phyloP scores from a whole-genome alignment of 225 moss, liverwort and hornwort genomes.

The Straminergon stramineum region DNA sequence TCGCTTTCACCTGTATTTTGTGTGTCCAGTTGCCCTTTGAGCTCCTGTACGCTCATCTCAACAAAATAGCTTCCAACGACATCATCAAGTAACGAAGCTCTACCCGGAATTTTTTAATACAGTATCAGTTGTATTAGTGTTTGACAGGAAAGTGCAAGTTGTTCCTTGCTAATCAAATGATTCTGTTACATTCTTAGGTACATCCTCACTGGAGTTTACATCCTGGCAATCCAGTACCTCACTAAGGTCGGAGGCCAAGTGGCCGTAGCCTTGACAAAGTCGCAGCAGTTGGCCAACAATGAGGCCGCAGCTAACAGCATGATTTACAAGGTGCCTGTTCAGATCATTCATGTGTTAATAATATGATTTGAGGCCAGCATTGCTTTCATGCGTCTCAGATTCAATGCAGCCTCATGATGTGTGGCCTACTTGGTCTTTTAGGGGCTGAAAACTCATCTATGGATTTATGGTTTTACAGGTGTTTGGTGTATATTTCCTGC shows the following conservation, averaged over 20 bases:
- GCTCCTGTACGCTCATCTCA: slow-evolving; percentile 55
- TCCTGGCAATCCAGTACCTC: slow-evolving; percentile 45
- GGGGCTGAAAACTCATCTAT: not conserved
- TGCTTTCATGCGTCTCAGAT: not conserved
- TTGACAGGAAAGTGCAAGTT: not conserved
- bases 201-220: slow-evolving; percentile 37
- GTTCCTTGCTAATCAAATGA: not conserved
- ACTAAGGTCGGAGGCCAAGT: slow-evolving; percentile 45
- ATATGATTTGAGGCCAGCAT: not conserved
- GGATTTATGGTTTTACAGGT: slow-evolving; percentile 3
- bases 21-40: slow-evolving; percentile 58
- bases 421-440: not conserved
- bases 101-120: not conserved
- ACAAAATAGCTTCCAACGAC: slow-evolving; percentile 35
- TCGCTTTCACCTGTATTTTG: slow-evolving; percentile 34
- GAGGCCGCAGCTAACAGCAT: slow-evolving; percentile 48
- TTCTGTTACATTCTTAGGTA: slow-evolving; percentile 13
- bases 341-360: not conserved
- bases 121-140: not conserved
- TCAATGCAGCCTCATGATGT: not conserved
- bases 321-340: slow-evolving; percentile 40
- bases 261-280: slow-evolving; percentile 34
- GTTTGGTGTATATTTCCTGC: slow-evolving; percentile 56
- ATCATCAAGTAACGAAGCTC: slow-evolving; percentile 22
- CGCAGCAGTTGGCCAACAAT: slow-evolving; percentile 29